Base-by-base conservation (phyloP, 192 early-diverging fungal species). In the Linderina pennispora region DNA sequence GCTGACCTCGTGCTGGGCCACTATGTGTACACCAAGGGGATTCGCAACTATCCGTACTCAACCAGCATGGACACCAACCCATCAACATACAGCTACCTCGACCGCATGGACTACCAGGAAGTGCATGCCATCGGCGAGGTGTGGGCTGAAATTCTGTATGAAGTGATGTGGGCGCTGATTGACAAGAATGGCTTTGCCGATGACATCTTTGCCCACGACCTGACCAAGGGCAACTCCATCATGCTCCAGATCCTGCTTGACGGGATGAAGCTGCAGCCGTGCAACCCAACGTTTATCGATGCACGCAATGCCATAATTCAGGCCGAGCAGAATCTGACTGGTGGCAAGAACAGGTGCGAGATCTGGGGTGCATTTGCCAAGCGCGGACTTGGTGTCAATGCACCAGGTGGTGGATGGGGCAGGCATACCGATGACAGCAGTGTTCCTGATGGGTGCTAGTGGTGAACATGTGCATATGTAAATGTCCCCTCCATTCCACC, bases 81-180 rank as follows among this genome's bases (percentile, higher is more conserved):
- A 5, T 79, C 79, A 26, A 89, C 86, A 0, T 97, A 89, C 74
- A 58, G 53, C 36, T 80, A 69, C 48, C 79, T 97, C 55, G 78
- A 81, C 36, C 80, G 77, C 32, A 83, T 81, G n/a, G 83, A 71
- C 8, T 97, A 94, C 71, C 89, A 88, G 84, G 93, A 89, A 22
- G 93, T 88, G 3, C 93, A 97, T 56, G 85, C 85, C 45, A 91
- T 88, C 60, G 94, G 94, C 34, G 82, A 84, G 53, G 90, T 97
- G 5, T 97, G 94, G 94, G 92, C 91, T 3, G 80, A 76, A 42
- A 94, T 93, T 55, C 76, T 97, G 31, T 92, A 89, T 62, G 92
- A 95, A 57, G 79, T 89, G 23, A 79, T 80, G 44, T 87, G 87
- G 77, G 80, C 77, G 50, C 48, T 90, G 23, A 71, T 83, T 10